Percentiles rank a stretch among this genome's conserved stretches.
Evolutionary conservation across 768 basidiomycete genomes (phyloP).

Genomic region (Suillus paluster): DNA sequence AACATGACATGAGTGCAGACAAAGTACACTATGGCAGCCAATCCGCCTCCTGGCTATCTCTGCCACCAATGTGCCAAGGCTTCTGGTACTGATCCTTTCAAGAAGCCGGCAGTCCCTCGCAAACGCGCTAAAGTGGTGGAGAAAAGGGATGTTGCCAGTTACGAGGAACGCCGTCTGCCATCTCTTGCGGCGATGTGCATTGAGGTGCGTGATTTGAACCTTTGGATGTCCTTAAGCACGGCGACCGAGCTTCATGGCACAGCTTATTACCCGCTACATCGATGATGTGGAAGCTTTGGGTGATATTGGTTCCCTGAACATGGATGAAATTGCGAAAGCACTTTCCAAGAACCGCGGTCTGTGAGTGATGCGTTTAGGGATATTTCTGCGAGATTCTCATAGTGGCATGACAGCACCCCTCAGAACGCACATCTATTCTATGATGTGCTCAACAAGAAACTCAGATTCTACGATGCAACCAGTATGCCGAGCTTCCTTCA

Average conservation of each 20-base stretch:
- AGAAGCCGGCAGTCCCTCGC: conserved; percentile 65
- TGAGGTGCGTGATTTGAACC: conserved; percentile 46
- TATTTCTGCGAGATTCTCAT: background rate
- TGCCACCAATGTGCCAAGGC: conserved; percentile 86
- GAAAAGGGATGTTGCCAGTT: conserved; percentile 66
- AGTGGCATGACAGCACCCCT: conserved; percentile 53
- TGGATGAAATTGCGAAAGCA: conserved; percentile 83
- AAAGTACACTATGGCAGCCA: conserved; percentile 81
- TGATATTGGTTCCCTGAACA: conserved; percentile 83
- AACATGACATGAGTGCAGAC: conserved; percentile 51
- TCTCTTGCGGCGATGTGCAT: conserved; percentile 83
- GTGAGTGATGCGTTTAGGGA: conserved; percentile 50
- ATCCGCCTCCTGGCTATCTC: conserved; percentile 73
- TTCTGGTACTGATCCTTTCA: conserved; percentile 83
- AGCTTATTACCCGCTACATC: conserved; percentile 87
- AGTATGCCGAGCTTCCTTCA: conserved; percentile 51
- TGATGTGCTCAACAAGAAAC: conserved; percentile 61
- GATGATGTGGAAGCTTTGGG: conserved; percentile 89
- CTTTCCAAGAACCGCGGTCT: conserved; percentile 80
- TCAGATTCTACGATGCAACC: conserved; percentile 89
- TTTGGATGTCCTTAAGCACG: background rate
- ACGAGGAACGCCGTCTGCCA: conserved; percentile 72
- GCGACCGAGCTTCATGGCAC: background rate
- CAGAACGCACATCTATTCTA: conserved; percentile 89
- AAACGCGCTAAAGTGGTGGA: conserved; percentile 70